Evolutionary conservation across 768 basidiomycete genomes (phyloP).

Genomic region (Boletellus sp.): DNA sequence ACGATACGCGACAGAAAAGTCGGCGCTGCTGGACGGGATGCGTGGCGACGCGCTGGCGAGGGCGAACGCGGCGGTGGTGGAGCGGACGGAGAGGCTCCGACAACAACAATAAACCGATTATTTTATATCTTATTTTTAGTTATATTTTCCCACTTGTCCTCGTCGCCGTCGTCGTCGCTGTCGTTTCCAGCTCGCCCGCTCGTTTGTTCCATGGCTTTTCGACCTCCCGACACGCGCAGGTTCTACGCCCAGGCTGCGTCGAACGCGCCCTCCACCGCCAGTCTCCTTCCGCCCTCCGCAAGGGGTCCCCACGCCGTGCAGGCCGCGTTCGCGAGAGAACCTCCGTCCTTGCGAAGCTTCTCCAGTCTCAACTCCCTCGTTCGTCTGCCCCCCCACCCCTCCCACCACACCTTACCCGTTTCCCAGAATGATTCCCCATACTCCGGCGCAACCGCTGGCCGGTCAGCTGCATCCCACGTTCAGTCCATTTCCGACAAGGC

Average conservation of each 20-base stretch:
- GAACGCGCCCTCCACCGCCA: constrained; percentile 49
- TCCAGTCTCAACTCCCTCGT: constrained; percentile 44
- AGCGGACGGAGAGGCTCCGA: constrained; percentile 42
- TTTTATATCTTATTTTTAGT: too few species aligned
- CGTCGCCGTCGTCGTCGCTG: too few species aligned
- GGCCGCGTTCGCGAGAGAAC: constrained; percentile 41
- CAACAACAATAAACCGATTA: background rate
- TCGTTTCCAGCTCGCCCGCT: constrained; percentile 11
- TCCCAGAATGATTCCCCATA: constrained; percentile 42
- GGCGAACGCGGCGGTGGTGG: constrained; percentile 48
- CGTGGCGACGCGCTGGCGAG: constrained; percentile 17
- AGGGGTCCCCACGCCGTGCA: constrained; percentile 34
- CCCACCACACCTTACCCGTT: background rate
- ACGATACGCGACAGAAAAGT: constrained; percentile 45
- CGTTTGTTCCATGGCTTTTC: constrained; percentile 25
- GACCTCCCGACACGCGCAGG: constrained; percentile 33
- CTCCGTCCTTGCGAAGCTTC: constrained; percentile 34
- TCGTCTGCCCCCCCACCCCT: constrained; percentile 9
- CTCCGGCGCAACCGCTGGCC: constrained; percentile 31
- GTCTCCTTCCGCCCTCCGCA: constrained; percentile 42
- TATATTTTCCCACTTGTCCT: background rate
- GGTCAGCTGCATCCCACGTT: constrained; percentile 23
- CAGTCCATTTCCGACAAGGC: constrained; percentile 62
- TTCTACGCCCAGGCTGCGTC: constrained; percentile 39
- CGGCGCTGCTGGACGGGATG: constrained; percentile 37